Evolutionary conservation across 768 basidiomycete species (phyloP), one percentile per base, ranked within the genome.

Genomic region (Boletus insuetus): DNA sequence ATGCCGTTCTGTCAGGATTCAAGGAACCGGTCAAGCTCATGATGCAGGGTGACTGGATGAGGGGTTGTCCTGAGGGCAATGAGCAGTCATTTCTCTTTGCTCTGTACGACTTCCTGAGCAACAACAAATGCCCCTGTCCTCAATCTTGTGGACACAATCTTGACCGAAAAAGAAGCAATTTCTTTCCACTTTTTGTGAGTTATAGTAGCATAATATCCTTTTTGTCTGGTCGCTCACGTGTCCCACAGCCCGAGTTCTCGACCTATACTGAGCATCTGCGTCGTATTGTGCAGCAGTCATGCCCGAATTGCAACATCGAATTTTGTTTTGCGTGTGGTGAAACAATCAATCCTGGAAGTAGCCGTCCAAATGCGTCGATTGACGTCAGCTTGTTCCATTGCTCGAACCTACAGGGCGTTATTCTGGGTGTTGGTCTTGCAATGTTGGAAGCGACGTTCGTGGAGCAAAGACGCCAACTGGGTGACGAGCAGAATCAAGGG

Each of bases 11-110:
- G 32, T 69, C 75, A 17, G 71, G 69, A 19, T 75, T 69, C 53
- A 72, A 70, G 39, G 80, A 83, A 53, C 71, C 71, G 17, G 77
- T 84, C 32, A 82, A 82, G 59, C 73, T 94, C 39, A 84, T 96
- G 82, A 86, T 86, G 20, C 89, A 91, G 70, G 91, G 91, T 26
- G 86, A 94, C 66, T 97, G 93, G 93, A 97, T 97, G 94, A 91
- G 90, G 68, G 94, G 94, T 19, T 97, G 94, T 71, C 94, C 94
- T 0, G 94, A 96, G 69, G 91, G 90, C 49, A 85, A 87, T 64
- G 94, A 97, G 69, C 94, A 97, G 66, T 84, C 83, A 55, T 89
- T 89, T 73, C 76, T 97, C 49, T 97, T 97, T 73, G 81, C 85
- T 59, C 80, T 94, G 31, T 95, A 94, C 69, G 81, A 85, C 45